These are phyloP conservation scores for Leccinum sublutescens DNA, from an alignment of 768 basidiomycete genomes.

Conservation along the genomic window DNA sequence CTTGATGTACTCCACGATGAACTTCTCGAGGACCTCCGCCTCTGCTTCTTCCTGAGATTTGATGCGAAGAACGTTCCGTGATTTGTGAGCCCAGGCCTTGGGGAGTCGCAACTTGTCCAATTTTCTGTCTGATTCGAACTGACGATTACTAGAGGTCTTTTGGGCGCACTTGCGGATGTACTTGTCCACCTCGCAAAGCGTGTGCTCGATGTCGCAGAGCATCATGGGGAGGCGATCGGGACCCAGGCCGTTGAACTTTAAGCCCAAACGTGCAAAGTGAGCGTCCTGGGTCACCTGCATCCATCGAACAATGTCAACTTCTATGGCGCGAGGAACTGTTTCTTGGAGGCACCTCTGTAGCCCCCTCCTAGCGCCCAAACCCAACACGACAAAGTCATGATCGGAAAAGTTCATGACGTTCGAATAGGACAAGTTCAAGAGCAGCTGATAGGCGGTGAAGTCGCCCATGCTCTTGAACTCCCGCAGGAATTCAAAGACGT, in stretches of 20 bases:
- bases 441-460: conserved; percentile 70
- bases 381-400: conserved; percentile 68
- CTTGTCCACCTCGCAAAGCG: conserved; percentile 77
- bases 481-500: conserved; percentile 59
- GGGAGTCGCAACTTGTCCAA: conserved; percentile 39
- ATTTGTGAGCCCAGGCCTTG: conserved; percentile 54
- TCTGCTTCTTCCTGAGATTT: conserved; percentile 34
- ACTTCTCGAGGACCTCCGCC: conserved; percentile 39
- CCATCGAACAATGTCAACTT: conserved; percentile 63
- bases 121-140: conserved; percentile 34
- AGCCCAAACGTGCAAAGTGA: conserved; percentile 60
- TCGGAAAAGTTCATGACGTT: conserved; percentile 57
- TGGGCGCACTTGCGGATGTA: conserved; percentile 51
- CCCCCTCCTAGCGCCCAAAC: conserved; percentile 65
- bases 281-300: conserved; percentile 55
- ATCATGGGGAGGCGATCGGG: conserved; percentile 49
- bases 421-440: conserved; percentile 59
- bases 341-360: conserved; percentile 66
- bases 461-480: conserved; percentile 71
- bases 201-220: conserved; percentile 74
- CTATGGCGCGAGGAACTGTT: conserved; percentile 40
- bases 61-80: conserved; percentile 42
- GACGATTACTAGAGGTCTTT: conserved; percentile 32
- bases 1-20: conserved; percentile 39
- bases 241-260: conserved; percentile 53